phyloP scores from a whole-genome alignment of 2,329 filamentous ascomycete genomes.

The Plectosphaerella sp. region DNA sequence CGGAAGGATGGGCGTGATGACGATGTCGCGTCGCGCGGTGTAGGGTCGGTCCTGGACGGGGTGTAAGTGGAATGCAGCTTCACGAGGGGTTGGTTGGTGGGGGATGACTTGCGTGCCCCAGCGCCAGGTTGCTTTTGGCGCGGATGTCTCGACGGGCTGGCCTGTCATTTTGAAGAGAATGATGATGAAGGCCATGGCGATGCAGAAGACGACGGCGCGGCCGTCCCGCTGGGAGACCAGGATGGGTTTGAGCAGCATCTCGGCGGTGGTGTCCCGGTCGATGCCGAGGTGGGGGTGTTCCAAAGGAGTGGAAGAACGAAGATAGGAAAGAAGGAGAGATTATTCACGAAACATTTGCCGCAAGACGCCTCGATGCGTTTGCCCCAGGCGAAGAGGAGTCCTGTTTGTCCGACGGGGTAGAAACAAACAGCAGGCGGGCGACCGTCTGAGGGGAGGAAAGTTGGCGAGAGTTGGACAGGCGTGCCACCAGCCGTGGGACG shows the following conservation, averaged over 20 bases:
- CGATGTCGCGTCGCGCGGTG: not conserved
- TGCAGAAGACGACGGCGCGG: slow-evolving; percentile 3
- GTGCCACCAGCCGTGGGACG: too few species aligned
- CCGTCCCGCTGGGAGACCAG: not conserved
- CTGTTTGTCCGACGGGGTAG: too few species aligned
- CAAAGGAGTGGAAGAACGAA: too few species aligned
- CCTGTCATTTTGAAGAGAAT: not conserved
- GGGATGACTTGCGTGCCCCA: slow-evolving; percentile 3
- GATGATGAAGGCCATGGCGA: slow-evolving; percentile 1
- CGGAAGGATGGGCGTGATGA: slow-evolving; percentile 17
- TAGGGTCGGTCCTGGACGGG: not conserved
- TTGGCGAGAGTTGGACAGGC: too few species aligned
- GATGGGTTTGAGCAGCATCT: not conserved
- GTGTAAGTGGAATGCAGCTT: not conserved
- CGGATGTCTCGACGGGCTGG: not conserved
- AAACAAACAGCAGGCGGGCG: too few species aligned
- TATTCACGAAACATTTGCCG: too few species aligned
- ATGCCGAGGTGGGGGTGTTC: too few species aligned
- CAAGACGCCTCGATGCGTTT: too few species aligned
- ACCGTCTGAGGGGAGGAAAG: too few species aligned
- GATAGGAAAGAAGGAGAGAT: too few species aligned
- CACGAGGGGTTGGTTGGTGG: not conserved
- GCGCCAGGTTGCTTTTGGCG: slow-evolving; percentile 4
- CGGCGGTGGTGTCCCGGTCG: not conserved
- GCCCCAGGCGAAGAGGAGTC: too few species aligned